Evolutionary conservation across 192 early-diverging fungal species (phyloP), one percentile per base, ranked within the genome.

Genomic region (Coemansia sp.): DNA sequence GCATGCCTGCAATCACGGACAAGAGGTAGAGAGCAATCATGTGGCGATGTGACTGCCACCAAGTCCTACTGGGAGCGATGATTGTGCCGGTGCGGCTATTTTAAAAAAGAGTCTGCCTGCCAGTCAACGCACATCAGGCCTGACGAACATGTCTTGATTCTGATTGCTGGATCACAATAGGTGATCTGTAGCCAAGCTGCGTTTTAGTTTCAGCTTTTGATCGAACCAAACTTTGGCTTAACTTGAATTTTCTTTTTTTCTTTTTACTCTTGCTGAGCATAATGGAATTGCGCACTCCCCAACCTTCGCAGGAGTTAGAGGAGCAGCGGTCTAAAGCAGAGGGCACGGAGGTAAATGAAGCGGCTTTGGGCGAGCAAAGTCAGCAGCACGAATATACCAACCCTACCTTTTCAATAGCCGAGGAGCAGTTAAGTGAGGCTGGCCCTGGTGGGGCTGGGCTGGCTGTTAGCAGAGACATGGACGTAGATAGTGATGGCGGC

Each of bases 401-500:
- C 2, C 31, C 16, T 14, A 16, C 31, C 4, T 34, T 56, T 31
- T 34, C 53, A 33, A 31, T 56, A 56, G 4, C 29, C 31, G 31
- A 56, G 14, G 29, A 33, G 29, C 53, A 16, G 17, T 4, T 34
- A 64, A 64, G 63, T 24, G 24, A 44, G 2, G 45, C 46, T 7
- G 63, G 17, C 33, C 33, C 10, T 24, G 11, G 19, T 19, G 45
- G 45, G 7, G n/a, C 45, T 53, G 50, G 50, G 13, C 27, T 14
- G 27, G 16, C 31, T 42, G 16, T 29, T 21, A 48, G 54, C 53
- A 39, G 37, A 21, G 64, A 65, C 14, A 57, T 66, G 64, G 51
- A 54, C 19, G 37, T 42, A 4, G 53, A 56, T 33, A 56, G 53
- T 16, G 53, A 31, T 6, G 53, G 36, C 17, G 68, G 60, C 14